phyloP scores from a whole-genome alignment of 2,329 filamentous ascomycete species.

The Phialemonium atrogriseum region DNA sequence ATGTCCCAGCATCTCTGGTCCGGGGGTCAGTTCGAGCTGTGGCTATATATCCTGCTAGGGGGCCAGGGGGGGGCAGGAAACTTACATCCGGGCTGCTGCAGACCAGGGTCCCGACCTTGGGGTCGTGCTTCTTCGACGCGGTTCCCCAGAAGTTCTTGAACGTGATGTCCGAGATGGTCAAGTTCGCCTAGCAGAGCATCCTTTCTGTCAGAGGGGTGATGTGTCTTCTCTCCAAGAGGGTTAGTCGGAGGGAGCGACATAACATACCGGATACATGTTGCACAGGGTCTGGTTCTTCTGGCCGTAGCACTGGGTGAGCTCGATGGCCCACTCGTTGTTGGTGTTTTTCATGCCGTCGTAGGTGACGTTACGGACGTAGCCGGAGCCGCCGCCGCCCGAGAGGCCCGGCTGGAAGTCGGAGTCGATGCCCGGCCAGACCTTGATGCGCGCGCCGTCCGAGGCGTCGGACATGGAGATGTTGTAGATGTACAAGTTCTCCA shows the following conservation, averaged over 20 bases:
- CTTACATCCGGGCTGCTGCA: conserved; percentile 40
- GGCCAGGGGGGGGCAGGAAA: conserved; percentile 5
- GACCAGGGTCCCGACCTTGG: conserved; percentile 35
- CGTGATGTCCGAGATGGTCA: conserved; percentile 47
- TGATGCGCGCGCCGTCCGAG: conserved; percentile 52
- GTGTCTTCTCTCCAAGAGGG: neutral
- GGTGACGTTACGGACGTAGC: conserved; percentile 53
- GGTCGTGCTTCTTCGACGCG: conserved; percentile 35
- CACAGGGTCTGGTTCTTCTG: conserved; percentile 56
- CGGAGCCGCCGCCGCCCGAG: conserved; percentile 50
- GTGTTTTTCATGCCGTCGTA: conserved; percentile 24
- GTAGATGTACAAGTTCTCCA: conserved; percentile 47
- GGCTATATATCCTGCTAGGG: neutral
- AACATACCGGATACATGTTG: conserved; percentile 27
- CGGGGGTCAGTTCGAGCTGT: neutral
- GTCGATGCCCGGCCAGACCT: conserved; percentile 37
- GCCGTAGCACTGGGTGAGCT: conserved; percentile 24
- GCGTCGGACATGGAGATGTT: conserved; percentile 25
- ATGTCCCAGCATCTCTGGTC: conserved; percentile 33
- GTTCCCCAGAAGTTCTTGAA: conserved; percentile 49
- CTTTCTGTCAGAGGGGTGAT: too few species aligned
- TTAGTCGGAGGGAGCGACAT: too few species aligned
- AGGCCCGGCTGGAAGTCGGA: conserved; percentile 33
- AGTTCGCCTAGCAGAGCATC: conserved; percentile 11
- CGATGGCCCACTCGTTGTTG: conserved; percentile 3